Base-by-base conservation (phyloP, 208 protist species). In the Phytomonas sp. region DNA sequence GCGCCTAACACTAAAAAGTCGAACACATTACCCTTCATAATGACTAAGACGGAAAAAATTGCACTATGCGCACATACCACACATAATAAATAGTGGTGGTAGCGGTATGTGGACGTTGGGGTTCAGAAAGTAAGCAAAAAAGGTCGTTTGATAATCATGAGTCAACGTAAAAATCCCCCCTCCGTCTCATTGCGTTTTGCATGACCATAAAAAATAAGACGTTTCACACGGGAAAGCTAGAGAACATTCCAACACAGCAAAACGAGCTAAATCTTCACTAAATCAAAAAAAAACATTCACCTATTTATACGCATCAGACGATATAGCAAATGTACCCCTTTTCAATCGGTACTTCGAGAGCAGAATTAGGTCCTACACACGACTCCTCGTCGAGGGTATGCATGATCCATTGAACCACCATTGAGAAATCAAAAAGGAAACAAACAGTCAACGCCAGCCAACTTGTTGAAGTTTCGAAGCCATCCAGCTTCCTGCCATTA, bases 1-100 rank as follows among this genome's bases (percentile, higher is more conserved):
- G 88, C 80, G 17, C 88, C 88, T 46, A 94, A 63, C 1, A 94
- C 79, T 29, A 94, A 71, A 67, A 89, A 75, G 68, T 94, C 85
- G 71, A 83, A 94, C 9, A 74, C 59, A 56, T 56, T 5, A 11
- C 56, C 36, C 70, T 79, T 74, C 74, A 79, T 80, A 13, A 75
- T 32, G 30, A 33, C 11, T 62, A 51, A 37, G 32, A 68, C 30
- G 64, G 2, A 51, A 2, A 2, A 53, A 53, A 8, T 15, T 33
- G 11, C 61, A 33, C 26, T 64, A 37, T 40, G 23, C 31, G 61
- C 15, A 56, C 20, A 51, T 20, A 51, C 33, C 17, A 56, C 17
- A 26, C 46, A 56, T 56, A 26, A 56, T 1, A 26, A 23, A 26
- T 20, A 56, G 46, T 56, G 46, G 20, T 56, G 46, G 46, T 56